phyloP scores from a whole-genome alignment of 1,139 yeast species.

The Kodamaea alishanica region DNA sequence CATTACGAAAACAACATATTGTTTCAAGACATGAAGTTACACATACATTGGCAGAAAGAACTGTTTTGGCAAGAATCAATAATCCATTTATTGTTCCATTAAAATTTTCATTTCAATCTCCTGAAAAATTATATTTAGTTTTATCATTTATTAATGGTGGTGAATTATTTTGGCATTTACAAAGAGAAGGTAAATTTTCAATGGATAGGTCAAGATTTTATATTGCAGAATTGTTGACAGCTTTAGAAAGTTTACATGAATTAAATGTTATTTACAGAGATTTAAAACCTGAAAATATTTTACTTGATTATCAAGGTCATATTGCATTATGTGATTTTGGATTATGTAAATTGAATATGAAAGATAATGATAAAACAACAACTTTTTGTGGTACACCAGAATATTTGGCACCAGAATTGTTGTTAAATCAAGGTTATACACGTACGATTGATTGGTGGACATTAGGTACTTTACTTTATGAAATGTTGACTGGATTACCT shows the following conservation, averaged over 20 bases:
- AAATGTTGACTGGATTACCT: slow-evolving; percentile 95
- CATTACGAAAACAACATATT: slow-evolving; percentile 89
- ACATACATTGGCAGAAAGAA: slow-evolving; percentile 93
- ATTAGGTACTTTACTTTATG: slow-evolving; percentile 84
- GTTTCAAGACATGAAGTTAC: slow-evolving; percentile 93
- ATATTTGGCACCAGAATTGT: slow-evolving; percentile 89
- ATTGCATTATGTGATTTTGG: slow-evolving; percentile 98
- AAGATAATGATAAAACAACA: slow-evolving; percentile 79
- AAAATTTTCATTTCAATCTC: slow-evolving; percentile 93
- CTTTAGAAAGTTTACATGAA: slow-evolving; percentile 86
- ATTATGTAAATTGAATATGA: slow-evolving; percentile 90
- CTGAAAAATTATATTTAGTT: slow-evolving; percentile 86
- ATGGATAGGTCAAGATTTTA: slow-evolving; percentile 88
- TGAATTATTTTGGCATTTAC: slow-evolving; percentile 91
- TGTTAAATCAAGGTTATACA: slow-evolving; percentile 90
- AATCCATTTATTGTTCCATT: slow-evolving; percentile 98
- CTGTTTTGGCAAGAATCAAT: slow-evolving; percentile 86
- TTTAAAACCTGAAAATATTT: slow-evolving; percentile 90
- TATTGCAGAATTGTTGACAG: slow-evolving; percentile 89
- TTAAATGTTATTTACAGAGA: slow-evolving; percentile 92
- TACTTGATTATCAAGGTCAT: slow-evolving; percentile 93
- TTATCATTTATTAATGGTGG: slow-evolving; percentile 96
- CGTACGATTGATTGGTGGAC: slow-evolving; percentile 99
- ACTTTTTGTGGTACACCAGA: slow-evolving; percentile 98
- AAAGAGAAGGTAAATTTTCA: slow-evolving; percentile 84